Percentiles rank a stretch among this genome's conserved stretches.
phyloP scores from a whole-genome alignment of 208 protist species.

The Endotrypanum monterogeii region DNA sequence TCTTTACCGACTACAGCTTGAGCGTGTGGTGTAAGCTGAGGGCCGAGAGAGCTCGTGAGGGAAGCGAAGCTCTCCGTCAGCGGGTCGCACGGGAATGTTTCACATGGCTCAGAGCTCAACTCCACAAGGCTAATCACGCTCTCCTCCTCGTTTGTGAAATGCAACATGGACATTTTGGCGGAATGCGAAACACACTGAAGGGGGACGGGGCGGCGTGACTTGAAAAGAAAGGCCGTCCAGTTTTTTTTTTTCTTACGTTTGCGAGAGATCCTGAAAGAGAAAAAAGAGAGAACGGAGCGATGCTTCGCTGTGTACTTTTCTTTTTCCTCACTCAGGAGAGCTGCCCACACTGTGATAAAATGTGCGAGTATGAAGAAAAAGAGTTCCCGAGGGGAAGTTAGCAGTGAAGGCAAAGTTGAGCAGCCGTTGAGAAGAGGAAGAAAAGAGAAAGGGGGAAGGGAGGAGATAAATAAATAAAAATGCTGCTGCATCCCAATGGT shows the following conservation, averaged over 20 bases:
- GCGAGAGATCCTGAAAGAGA: background rate
- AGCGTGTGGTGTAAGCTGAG: conserved; percentile 26
- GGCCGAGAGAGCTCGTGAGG: conserved; percentile 43
- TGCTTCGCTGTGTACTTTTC: conserved; percentile 8
- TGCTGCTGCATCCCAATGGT: too few species aligned
- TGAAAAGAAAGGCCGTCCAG: background rate
- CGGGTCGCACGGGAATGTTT: conserved; percentile 29
- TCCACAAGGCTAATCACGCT: conserved; percentile 21
- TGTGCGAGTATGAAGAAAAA: background rate
- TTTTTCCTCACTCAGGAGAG: conserved; percentile 19
- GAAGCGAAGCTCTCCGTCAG: conserved; percentile 36
- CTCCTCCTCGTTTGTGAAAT: conserved; percentile 6
- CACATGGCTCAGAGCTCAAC: conserved; percentile 30
- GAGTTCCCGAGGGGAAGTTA: background rate
- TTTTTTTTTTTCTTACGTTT: background rate
- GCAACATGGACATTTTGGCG: conserved; percentile 7
- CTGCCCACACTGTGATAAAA: conserved; percentile 10
- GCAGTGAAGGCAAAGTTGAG: conserved; percentile 1
- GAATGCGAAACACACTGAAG: background rate
- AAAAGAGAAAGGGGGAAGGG: background rate
- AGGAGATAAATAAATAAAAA: background rate
- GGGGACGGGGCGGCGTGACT: background rate
- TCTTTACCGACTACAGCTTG: conserved; percentile 18
- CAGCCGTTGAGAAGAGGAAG: background rate
- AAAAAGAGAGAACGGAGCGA: background rate